Percentiles rank a stretch among this genome's conserved stretches.
Evolutionary conservation across 1,284 basidiomycete genomes (phyloP).

Genomic region (Apiotrichum laibachii): DNA sequence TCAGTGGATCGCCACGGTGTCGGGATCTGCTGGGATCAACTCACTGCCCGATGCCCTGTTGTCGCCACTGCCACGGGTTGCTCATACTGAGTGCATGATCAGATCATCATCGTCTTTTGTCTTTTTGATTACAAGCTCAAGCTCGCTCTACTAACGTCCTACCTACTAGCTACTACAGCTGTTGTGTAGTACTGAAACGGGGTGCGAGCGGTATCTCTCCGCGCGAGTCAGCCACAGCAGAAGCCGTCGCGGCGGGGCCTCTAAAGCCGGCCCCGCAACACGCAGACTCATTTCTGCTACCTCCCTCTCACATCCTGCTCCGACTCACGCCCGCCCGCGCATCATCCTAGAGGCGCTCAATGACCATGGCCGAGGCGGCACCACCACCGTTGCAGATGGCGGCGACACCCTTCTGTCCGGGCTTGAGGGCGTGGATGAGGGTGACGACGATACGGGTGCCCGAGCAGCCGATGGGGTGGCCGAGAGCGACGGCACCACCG

Average conservation of each 20-base stretch:
- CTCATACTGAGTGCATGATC: too few relatives aligned
- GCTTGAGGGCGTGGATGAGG: conserved; percentile 83
- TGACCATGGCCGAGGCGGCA: conserved; percentile 83
- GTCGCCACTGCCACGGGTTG: too few relatives aligned
- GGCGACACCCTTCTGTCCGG: conserved; percentile 95
- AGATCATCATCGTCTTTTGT: background rate
- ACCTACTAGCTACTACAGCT: background rate
- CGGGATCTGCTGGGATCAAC: too few relatives aligned
- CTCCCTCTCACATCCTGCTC: background rate
- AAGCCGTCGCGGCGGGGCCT: background rate
- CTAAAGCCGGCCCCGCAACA: background rate
- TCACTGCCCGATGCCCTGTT: too few relatives aligned
- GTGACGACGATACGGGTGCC: conserved; percentile 94
- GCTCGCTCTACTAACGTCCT: background rate
- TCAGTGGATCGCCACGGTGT: too few relatives aligned
- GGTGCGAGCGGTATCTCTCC: conserved; percentile 5
- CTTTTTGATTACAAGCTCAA: background rate
- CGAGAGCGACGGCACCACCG: conserved; percentile 90
- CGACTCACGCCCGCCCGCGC: conserved; percentile 7
- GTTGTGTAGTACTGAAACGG: background rate
- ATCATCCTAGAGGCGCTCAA: conserved; percentile 68
- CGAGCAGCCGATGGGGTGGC: conserved; percentile 92
- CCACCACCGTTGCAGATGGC: conserved; percentile 98
- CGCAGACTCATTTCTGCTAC: background rate
- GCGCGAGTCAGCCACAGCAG: conserved; percentile 1